Conservation (phyloP, 192 early-diverging fungal species). For the Coemansia sp. region DNA sequence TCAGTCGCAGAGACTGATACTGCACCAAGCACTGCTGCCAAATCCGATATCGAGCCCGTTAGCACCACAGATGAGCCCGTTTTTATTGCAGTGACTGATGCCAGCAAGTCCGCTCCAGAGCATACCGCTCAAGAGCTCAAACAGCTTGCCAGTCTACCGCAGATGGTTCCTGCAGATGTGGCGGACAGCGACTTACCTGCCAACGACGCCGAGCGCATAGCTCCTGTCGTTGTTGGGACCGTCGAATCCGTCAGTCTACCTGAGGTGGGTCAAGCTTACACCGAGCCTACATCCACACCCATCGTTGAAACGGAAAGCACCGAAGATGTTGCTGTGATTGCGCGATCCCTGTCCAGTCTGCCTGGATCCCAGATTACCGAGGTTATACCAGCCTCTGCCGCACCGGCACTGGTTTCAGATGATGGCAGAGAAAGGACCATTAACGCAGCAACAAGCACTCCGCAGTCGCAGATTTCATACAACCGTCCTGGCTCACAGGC, state of each 20-base stretch:
- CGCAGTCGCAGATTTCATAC: slow-evolving; percentile 45
- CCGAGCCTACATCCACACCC: slow-evolving; percentile 3
- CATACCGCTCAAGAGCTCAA: slow-evolving; percentile 1
- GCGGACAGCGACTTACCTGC: not conserved
- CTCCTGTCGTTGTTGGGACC: slow-evolving; percentile 43
- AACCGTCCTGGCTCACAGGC: slow-evolving; percentile 38
- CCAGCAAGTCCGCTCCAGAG: not conserved
- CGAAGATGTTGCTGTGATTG: slow-evolving; percentile 9
- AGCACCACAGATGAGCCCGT: not conserved
- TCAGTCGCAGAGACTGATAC: slow-evolving; percentile 1
- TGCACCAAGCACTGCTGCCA: not conserved
- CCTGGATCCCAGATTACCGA: not conserved
- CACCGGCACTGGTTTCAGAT: not conserved
- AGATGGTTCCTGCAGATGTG: slow-evolving; percentile 8
- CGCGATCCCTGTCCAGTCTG: slow-evolving; percentile 9
- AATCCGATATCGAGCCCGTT: not conserved
- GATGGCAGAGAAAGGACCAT: not conserved
- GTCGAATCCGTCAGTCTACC: slow-evolving; percentile 12
- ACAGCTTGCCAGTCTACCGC: slow-evolving; percentile 5
- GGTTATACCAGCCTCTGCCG: not conserved
- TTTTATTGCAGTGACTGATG: not conserved
- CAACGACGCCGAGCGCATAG: slow-evolving; percentile 15
- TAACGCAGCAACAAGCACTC: slow-evolving; percentile 16
- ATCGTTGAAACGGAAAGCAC: slow-evolving; percentile 7
- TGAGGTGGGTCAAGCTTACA: slow-evolving; percentile 15